Evolutionary conservation across 2,329 filamentous ascomycete species (phyloP).

Genomic region (Leptographium radiaticola): DNA sequence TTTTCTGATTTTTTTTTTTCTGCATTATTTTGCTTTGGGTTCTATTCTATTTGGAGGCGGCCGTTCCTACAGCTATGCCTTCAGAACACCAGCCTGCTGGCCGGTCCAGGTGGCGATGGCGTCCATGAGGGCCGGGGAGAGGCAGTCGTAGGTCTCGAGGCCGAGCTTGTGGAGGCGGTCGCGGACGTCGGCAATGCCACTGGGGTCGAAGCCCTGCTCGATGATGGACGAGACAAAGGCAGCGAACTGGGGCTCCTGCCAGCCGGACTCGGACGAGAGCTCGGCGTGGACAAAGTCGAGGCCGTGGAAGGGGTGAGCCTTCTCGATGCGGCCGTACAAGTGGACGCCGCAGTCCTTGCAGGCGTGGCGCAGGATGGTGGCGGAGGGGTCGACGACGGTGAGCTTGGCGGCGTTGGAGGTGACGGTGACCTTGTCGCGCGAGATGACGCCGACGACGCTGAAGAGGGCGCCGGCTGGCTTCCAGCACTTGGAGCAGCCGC

Average conservation of each 20-base stretch:
- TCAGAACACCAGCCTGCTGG: conserved; percentile 26
- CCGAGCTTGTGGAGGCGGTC: conserved; percentile 37
- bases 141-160: conserved; percentile 48
- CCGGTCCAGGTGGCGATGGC: conserved; percentile 41
- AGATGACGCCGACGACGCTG: conserved; percentile 49
- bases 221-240: conserved; percentile 56
- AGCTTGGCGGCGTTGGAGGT: conserved; percentile 47
- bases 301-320: conserved; percentile 52
- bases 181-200: conserved; percentile 41
- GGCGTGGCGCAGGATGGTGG: conserved; percentile 46
- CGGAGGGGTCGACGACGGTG: conserved; percentile 37
- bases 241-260: conserved; percentile 60
- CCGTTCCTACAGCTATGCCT: conserved; percentile 7
- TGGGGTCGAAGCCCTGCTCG: conserved; percentile 50
- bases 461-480: conserved; percentile 52
- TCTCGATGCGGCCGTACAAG: conserved; percentile 51
- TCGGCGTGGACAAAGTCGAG: conserved; percentile 58
- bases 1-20: no score
- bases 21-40: not conserved
- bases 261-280: conserved; percentile 45
- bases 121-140: conserved; percentile 53
- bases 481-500: conserved; percentile 62
- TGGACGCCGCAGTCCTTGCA: conserved; percentile 49
- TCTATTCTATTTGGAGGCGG: not conserved
- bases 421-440: conserved; percentile 39